Conservation (phyloP, 2,329 filamentous ascomycete genomes). For the Trichocomaceae sp. region DNA sequence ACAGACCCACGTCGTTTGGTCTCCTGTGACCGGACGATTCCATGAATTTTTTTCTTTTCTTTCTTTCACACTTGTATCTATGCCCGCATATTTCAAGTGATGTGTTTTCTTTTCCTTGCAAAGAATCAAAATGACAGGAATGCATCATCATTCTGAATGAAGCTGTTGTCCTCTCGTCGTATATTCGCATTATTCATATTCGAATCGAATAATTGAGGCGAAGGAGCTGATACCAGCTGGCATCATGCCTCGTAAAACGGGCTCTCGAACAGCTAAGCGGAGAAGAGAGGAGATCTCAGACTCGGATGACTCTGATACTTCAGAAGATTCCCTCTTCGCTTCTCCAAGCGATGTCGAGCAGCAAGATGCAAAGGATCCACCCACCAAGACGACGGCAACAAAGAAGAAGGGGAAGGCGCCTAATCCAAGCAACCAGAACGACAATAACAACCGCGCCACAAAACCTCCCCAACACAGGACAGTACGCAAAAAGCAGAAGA, state of each 20-base stretch:
- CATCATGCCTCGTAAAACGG: background rate
- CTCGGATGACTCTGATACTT: background rate
- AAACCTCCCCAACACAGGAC: background rate
- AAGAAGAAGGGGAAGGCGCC: background rate
- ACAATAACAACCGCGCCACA: background rate
- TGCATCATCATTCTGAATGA: background rate
- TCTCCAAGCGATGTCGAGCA: background rate
- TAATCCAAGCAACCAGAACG: background rate
- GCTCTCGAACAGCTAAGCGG: background rate
- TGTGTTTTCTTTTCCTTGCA: background rate
- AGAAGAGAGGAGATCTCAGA: background rate
- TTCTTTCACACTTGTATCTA: background rate
- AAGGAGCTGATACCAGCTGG: background rate
- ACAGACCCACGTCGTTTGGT: background rate
- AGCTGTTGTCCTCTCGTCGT: background rate
- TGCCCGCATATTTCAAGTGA: background rate
- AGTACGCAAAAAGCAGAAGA: conserved; percentile 2
- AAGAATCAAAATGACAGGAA: background rate
- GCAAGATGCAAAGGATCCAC: background rate
- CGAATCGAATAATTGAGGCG: background rate
- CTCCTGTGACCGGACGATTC: background rate
- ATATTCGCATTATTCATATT: background rate
- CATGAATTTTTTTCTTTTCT: background rate
- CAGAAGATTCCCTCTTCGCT: background rate
- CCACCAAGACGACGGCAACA: background rate